Conservation (phyloP, 495 filamentous ascomycete genomes). For the Coniosporium apollinis region DNA sequence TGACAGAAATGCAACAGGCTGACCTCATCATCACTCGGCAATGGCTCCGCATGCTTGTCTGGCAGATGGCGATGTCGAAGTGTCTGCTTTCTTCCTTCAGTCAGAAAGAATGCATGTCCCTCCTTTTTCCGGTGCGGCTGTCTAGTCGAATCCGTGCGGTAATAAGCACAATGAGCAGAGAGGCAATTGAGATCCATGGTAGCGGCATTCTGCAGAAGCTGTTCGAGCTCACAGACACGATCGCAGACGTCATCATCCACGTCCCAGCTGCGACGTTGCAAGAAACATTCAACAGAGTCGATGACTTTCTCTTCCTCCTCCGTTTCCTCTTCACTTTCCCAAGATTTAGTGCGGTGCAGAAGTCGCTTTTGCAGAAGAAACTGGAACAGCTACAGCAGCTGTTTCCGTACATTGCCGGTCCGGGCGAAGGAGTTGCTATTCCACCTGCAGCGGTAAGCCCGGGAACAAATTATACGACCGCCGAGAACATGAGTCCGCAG, state of each 20-base stretch:
- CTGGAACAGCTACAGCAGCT: not conserved
- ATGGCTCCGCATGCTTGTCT: constrained; percentile 44
- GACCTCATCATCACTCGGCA: constrained; percentile 45
- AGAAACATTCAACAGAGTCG: constrained; percentile 7
- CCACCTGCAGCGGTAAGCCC: too few relatives aligned
- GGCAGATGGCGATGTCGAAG: constrained; percentile 41
- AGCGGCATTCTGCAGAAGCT: constrained; percentile 43
- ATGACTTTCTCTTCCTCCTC: constrained; percentile 13
- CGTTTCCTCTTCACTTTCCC: constrained; percentile 3
- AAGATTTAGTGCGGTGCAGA: not conserved
- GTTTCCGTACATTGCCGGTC: too few relatives aligned
- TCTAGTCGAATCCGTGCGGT: constrained; percentile 36
- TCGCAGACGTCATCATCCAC: constrained; percentile 33
- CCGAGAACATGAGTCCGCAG: too few relatives aligned
- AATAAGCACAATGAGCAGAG: constrained; percentile 33
- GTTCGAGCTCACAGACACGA: constrained; percentile 38
- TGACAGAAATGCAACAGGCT: constrained; percentile 41
- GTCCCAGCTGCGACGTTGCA: constrained; percentile 11
- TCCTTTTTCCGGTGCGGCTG: constrained; percentile 41
- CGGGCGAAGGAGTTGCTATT: too few relatives aligned
- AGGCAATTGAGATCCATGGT: constrained; percentile 42
- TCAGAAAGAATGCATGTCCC: constrained; percentile 33
- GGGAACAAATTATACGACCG: too few relatives aligned
- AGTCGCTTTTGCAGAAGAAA: not conserved
- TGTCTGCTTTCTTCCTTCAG: constrained; percentile 29